Percentiles rank a stretch among this genome's conserved stretches.
Conservation (phyloP, 129 eudicot species). For the Logfia minima region DNA sequence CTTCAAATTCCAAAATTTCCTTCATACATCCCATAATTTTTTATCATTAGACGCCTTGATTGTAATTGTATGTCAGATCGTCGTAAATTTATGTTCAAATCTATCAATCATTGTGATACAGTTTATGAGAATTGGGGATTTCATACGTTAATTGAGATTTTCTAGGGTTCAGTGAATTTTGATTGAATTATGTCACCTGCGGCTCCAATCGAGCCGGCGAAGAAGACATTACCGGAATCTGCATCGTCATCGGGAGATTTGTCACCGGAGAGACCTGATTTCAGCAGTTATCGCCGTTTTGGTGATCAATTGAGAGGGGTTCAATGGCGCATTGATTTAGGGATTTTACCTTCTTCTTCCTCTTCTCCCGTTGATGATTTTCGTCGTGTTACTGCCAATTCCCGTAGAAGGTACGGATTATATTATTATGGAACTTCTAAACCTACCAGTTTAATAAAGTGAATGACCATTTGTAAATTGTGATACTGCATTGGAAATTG, state of each 20-base stretch:
- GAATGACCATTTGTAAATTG: no score
- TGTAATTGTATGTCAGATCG: neutral
- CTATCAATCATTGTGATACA: neutral
- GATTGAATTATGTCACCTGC: constrained; percentile 35
- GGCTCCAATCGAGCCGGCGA: constrained; percentile 47
- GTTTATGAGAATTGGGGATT: constrained; percentile 2
- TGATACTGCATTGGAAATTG: no score
- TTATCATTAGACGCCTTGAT: neutral
- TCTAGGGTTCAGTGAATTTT: constrained; percentile 21
- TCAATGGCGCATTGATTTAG: constrained; percentile 90
- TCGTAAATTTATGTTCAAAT: neutral
- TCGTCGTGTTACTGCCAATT: constrained; percentile 71
- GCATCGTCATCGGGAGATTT: constrained; percentile 38
- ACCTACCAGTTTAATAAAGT: no score
- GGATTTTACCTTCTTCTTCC: constrained; percentile 60
- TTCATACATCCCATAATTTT: neutral
- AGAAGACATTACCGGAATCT: constrained; percentile 31
- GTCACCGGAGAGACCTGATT: constrained; percentile 25
- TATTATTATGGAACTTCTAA: neutral
- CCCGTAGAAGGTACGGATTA: constrained; percentile 64
- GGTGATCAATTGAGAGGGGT: constrained; percentile 65
- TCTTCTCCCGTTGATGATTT: constrained; percentile 63
- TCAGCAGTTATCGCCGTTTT: constrained; percentile 40
- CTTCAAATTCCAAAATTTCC: neutral
- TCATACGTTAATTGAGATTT: neutral